phyloP scores from a whole-genome alignment of 257 asterid genomes.

The Solanum lignicaule region DNA sequence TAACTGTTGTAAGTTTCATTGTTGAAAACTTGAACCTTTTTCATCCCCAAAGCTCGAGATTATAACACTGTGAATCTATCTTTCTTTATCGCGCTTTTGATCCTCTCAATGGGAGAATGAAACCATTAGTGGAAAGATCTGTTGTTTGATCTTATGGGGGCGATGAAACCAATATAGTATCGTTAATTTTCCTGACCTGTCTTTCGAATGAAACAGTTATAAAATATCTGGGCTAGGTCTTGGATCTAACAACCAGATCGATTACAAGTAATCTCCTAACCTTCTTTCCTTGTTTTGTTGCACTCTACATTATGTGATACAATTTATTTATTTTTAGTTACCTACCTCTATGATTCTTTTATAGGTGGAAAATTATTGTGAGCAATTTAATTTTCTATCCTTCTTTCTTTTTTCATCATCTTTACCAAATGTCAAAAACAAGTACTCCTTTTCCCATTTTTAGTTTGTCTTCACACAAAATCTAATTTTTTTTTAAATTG shows the following conservation, averaged over 20 bases:
- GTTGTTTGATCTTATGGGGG: neutral
- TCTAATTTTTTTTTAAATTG: too few species aligned
- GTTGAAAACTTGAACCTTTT: too few species aligned
- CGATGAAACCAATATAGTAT: too few species aligned
- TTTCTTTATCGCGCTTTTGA: too few species aligned
- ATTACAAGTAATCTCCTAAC: too few species aligned
- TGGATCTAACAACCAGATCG: too few species aligned
- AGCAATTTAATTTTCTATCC: neutral
- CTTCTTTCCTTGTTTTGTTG: too few species aligned
- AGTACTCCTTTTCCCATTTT: neutral
- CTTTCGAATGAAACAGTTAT: neutral
- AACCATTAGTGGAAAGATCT: too few species aligned
- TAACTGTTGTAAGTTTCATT: too few species aligned
- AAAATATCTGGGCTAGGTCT: rapidly evolving
- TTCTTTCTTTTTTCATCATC: neutral
- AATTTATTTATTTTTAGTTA: neutral
- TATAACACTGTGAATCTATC: too few species aligned
- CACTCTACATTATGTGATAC: neutral
- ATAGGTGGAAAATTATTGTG: neutral
- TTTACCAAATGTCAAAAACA: neutral
- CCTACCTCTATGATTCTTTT: neutral
- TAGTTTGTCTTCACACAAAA: neutral
- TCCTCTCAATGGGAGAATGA: too few species aligned
- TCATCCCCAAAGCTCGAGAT: too few species aligned
- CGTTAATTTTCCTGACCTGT: neutral